phyloP scores from a whole-genome alignment of 139 green algal species.

The Micractinium conductrix region DNA sequence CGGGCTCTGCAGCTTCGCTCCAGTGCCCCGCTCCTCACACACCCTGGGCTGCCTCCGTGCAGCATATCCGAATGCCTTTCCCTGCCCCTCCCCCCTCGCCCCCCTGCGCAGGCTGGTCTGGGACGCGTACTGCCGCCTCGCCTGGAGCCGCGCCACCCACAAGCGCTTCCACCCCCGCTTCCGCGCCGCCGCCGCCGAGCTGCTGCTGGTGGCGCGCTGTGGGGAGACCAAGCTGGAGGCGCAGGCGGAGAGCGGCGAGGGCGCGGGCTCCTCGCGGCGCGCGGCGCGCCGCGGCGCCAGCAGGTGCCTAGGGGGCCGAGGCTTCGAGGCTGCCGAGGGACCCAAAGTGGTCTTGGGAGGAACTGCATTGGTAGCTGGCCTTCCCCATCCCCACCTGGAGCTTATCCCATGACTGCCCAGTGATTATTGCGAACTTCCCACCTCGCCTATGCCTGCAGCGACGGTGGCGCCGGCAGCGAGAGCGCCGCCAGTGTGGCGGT shows the following conservation, averaged over 20 bases:
- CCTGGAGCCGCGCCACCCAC: background rate
- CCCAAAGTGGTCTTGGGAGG: too few relatives aligned
- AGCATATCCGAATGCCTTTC: background rate
- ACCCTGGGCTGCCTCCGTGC: background rate
- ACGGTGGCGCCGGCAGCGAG: background rate
- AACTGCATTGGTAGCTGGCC: too few relatives aligned
- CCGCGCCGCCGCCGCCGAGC: background rate
- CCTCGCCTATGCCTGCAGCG: too few relatives aligned
- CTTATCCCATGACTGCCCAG: too few relatives aligned
- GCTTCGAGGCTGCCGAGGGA: too few relatives aligned
- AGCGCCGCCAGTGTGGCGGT: background rate
- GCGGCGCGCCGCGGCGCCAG: background rate
- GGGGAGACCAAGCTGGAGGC: slow-evolving; percentile 1
- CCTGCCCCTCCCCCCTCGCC: background rate
- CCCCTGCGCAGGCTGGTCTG: slow-evolving; percentile 2
- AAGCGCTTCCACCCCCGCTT: background rate
- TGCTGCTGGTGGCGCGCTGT: slow-evolving; percentile 16
- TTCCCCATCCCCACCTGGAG: too few relatives aligned
- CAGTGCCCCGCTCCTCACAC: background rate
- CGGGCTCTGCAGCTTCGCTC: background rate
- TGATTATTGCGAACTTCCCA: too few relatives aligned
- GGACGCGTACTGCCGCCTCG: background rate
- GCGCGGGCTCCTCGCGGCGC: background rate
- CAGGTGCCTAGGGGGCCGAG: too few relatives aligned
- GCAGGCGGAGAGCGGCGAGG: background rate